Evolutionary conservation across 495 filamentous ascomycete species (phyloP), one percentile per base, ranked within the genome.

Genomic region (Tetracladium setigerum): DNA sequence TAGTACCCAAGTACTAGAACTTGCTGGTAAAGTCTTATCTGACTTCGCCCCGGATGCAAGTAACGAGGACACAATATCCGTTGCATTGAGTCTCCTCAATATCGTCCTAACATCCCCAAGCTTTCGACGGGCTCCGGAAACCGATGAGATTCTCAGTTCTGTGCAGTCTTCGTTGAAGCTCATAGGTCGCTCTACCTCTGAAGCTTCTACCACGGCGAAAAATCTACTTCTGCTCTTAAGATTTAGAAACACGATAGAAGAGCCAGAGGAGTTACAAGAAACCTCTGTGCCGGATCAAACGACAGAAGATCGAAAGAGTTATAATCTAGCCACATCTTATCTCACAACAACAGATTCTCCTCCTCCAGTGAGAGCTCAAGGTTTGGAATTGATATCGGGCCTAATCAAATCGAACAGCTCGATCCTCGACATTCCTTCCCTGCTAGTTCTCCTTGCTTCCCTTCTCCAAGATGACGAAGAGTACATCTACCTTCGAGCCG

Each of bases 291-390:
- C 67, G 1, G 60, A 67, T 34, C 68, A 63, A 18, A 73, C 83
- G 44, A 54, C 74, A 11, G 72, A 82, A 46, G 83, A 89, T 56
- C 74, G 79, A 24, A 82, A 87, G 45, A 82, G 73, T 0, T 86
- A 92, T 54, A 74, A 68, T 42, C 72, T 85, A 14, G 86, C 85
- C 5, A 67, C 92, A 24, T 76, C 73, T 1, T 86, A 90, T 57
- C 79, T 92, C 45, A 82, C 81, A 15, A 59, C 66, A 24, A 43
- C 62, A 1, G 86, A 87, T 45, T 76, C 82, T 0, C 79, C 87
- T 0, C 77, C 87, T 6, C 88, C 88, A 0, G 81, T 90, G 9
- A 79, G 86, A 24, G 82, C 79, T 5, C 84, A 92, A 59, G 88
- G 86, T 9, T 77, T 95, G 31, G 80, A 82, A 16, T 72, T 87